These are phyloP conservation scores for Metarhizium humberi DNA, from an alignment of 2,329 filamentous ascomycete species.

Conservation along the genomic window DNA sequence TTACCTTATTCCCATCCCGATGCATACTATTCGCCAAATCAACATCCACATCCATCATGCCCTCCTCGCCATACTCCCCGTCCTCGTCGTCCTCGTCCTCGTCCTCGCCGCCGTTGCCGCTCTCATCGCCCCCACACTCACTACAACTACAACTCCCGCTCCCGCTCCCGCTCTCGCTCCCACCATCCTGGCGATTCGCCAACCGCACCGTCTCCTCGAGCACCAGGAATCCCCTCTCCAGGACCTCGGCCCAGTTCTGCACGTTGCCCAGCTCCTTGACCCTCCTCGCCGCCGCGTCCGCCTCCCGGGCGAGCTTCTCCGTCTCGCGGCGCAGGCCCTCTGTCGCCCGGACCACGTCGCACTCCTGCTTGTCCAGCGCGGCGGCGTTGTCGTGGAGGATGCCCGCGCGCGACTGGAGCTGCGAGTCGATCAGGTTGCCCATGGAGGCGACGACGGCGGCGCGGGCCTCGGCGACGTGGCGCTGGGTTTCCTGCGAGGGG, in stretches of 20 bases:
- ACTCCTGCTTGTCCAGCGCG: constrained; percentile 58
- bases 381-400: constrained; percentile 61
- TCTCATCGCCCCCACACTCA: constrained; percentile 20
- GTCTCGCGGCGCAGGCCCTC: constrained; percentile 52
- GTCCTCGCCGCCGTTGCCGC: constrained; percentile 9
- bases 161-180: constrained; percentile 7
- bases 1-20: constrained; percentile 6
- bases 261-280: constrained; percentile 74
- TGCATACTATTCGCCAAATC: constrained; percentile 6
- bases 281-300: constrained; percentile 50
- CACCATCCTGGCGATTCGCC: constrained; percentile 24
- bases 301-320: constrained; percentile 55
- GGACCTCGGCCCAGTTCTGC: constrained; percentile 80
- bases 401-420: constrained; percentile 57
- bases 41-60: constrained; percentile 13
- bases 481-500: constrained; percentile 32
- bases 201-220: constrained; percentile 56
- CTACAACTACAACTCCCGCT: constrained; percentile 22
- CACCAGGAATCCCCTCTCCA: constrained; percentile 58
- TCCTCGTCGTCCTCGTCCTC: constrained; percentile 5
- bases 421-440: constrained; percentile 59
- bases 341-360: constrained; percentile 52
- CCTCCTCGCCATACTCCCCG: constrained; percentile 7
- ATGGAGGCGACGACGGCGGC: constrained; percentile 52
- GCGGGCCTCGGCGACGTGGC: constrained; percentile 46